Base-by-base conservation (phyloP, 495 filamentous ascomycete species). In the Penicillium turbatum region DNA sequence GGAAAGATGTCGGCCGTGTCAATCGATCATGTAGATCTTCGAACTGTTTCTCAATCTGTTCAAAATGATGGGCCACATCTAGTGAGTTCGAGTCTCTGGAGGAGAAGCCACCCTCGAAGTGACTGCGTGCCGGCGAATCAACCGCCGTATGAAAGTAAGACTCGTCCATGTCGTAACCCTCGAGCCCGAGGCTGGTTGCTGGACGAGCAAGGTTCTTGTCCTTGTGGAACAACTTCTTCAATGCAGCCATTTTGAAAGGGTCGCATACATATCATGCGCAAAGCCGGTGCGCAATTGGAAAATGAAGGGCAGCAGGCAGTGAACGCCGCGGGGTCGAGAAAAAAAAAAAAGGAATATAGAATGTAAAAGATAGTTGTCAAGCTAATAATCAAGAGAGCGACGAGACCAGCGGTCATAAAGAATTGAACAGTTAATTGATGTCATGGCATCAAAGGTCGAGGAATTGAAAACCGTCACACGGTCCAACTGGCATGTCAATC, bases 21-120 rank as follows among this genome's bases (percentile, higher is more conserved):
- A 77, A 59, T 19, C 65, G 60, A 31, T 71, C 65, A 48, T 75
- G 69, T 55, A 72, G 55, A 61, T 68, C 63, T 53, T 73, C 71
- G 43, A 74, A 73, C 47, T 77, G 68, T 48, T 65, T 66, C 26
- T 75, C 72, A 19, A 74, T 70, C 27, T 67, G 64, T 26, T 72
- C 65, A 38, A 71, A 74, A 41, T 69, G 67, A 36, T 66, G 63
- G 19, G 61, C 63, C 36, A 65, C 55, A 54, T 64, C 60, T 30
- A 65, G 48, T 15, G 61, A 40, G 24, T 55, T 58, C 12, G 60
- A 44, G 11, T 50, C 31, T 42, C 48, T 62, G 16, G 46, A 40
- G n/a, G 51, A 50, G 37, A 53, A 40, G 21, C 42, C 27, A 21
- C 42, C 19, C 21, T 52, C 51, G 11, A 57, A 42, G 27, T 50